These are phyloP conservation scores for Pseudocercospora ulei DNA, from an alignment of 2,329 filamentous ascomycete genomes.

Conservation along the genomic window DNA sequence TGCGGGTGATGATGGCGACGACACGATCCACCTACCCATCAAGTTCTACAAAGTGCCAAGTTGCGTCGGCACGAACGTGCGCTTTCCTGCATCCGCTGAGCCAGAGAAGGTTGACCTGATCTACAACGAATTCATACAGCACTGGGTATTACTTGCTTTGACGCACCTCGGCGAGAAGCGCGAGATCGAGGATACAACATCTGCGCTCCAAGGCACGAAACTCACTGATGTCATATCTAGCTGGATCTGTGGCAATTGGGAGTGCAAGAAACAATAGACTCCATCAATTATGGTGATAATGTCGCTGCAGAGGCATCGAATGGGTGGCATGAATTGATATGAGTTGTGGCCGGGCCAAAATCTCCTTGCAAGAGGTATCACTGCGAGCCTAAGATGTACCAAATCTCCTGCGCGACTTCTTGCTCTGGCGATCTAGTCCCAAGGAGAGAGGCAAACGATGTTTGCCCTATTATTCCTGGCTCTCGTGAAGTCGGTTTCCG, in stretches of 20 bases:
- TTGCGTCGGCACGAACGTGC: slow-evolving; percentile 61
- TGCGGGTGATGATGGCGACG: slow-evolving; percentile 72
- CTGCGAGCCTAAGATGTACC: no score
- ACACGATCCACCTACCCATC: slow-evolving; percentile 70
- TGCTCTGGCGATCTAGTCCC: neutral
- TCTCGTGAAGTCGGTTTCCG: neutral
- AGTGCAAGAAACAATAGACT: slow-evolving; percentile 20
- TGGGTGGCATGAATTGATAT: no score
- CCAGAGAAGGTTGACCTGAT: slow-evolving; percentile 75
- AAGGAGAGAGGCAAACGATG: neutral
- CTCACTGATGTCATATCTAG: slow-evolving; percentile 51
- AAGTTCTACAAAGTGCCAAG: slow-evolving; percentile 72
- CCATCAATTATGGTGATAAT: neutral
- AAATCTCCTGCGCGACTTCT: no score
- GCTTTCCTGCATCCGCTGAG: slow-evolving; percentile 47
- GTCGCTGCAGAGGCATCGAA: neutral
- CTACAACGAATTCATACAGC: slow-evolving; percentile 83
- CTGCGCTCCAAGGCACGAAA: slow-evolving; percentile 46
- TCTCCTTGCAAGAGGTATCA: neutral
- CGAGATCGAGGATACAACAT: slow-evolving; percentile 43
- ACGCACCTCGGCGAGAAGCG: slow-evolving; percentile 49
- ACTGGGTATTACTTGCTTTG: slow-evolving; percentile 67
- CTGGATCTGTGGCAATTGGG: slow-evolving; percentile 50
- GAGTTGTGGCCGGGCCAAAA: no score
- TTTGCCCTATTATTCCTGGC: neutral